A percentile compares a stretch with the other conserved stretches of the same genome.
phyloP scores from a whole-genome alignment of 208 protist genomes.

The Paratrypanosoma confusum region DNA sequence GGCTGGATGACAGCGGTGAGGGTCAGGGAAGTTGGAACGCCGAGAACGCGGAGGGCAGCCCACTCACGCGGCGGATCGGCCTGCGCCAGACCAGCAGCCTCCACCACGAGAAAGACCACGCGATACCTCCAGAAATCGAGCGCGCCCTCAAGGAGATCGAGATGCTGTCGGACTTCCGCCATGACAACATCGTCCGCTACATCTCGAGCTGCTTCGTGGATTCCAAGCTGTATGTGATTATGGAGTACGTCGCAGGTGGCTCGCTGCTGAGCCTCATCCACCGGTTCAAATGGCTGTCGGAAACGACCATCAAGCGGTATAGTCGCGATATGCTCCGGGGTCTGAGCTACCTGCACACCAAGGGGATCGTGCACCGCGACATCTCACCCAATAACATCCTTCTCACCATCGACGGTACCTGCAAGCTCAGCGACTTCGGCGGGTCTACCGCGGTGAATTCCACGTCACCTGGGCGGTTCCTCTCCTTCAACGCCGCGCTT shows the following conservation, averaged over 20 bases:
- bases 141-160: conserved; percentile 36
- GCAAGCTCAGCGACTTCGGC: conserved; percentile 76
- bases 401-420: conserved; percentile 49
- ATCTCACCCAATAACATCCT: conserved; percentile 70
- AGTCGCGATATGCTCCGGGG: conserved; percentile 37
- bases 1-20: too few relatives aligned
- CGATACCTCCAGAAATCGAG: conserved; percentile 15
- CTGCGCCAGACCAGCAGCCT: too few relatives aligned
- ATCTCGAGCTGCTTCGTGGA: conserved; percentile 28
- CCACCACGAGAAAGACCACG: too few relatives aligned
- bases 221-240: conserved; percentile 34
- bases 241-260: conserved; percentile 58
- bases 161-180: conserved; percentile 25
- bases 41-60: too few relatives aligned
- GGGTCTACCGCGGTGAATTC: too few relatives aligned
- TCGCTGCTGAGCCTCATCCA: conserved; percentile 38
- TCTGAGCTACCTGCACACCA: conserved; percentile 51
- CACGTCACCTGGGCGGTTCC: too few relatives aligned
- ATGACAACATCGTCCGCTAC: conserved; percentile 63
- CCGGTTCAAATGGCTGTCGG: conserved; percentile 31
- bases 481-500: too few relatives aligned
- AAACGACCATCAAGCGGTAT: conserved; percentile 32
- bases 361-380: conserved; percentile 58
- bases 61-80: too few relatives aligned
- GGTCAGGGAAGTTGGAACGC: too few relatives aligned